Base-by-base conservation (phyloP, 1,284 basidiomycete species). In the Moesziomyces parantarcticus region DNA sequence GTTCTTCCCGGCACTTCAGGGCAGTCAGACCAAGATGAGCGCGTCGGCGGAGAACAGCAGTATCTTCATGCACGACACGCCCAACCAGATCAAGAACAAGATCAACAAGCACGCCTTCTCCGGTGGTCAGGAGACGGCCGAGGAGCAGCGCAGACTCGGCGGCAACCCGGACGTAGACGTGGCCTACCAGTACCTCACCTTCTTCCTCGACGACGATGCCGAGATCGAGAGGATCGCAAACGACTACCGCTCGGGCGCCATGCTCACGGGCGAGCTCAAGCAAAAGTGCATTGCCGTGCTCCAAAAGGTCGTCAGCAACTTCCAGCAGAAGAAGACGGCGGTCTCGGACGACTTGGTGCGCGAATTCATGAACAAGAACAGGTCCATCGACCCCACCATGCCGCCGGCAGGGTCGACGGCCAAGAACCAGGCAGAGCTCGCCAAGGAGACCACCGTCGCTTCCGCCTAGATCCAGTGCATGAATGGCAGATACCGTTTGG, bases 21-120 rank as follows among this genome's bases (percentile, higher is more conserved):
- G 97, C 42, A 92, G 94, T 6, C 93, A 97, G 85, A 97, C 94
- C 42, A 99, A 99, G 87, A 99, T 99, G 97, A 95, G 92, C 81
- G 96, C 96, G 4, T 94, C 92, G 51, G 91, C 95, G 84, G 87
- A 90, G 36, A 95, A 92, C 85, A 92, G 90, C 68, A 92, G 91
- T 77, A 96, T 99, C 76, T 98, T 89, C 86, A 97, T 99, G 95
- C 93, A 89, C 51, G 97, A 99, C 84, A 93, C 92, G 57, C 88
- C 90, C 18, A 90, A 90, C 75, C 92, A 95, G 85, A 97, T 99
- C 86, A 97, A 97, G 87, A 98, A 94, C 85, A 99, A 99, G 87
- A 90, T 99, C 84, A 97, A 94, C 84, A 91, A 88, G 80, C 72
- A 85, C 52, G 85, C 85, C 14, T 85, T 86, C 64, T 84, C 83